phyloP scores from a whole-genome alignment of 2,329 filamentous ascomycete genomes.

The Colletotrichum siamense region DNA sequence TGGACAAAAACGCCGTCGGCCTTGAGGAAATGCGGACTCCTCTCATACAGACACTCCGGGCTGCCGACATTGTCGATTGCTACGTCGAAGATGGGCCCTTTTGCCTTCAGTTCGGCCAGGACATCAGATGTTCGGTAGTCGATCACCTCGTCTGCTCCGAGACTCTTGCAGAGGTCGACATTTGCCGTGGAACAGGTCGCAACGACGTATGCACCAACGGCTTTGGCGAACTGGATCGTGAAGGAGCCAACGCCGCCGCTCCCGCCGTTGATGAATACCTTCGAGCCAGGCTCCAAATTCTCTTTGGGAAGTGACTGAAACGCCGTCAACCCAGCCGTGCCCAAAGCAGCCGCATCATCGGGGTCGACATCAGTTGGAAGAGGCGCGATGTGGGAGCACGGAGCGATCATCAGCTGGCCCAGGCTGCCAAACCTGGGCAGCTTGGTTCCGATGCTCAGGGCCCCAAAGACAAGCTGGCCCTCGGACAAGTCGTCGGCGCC shows the following conservation, averaged over 20 bases:
- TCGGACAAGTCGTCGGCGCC: background rate
- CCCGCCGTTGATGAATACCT: constrained; percentile 40
- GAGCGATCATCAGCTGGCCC: constrained; percentile 21
- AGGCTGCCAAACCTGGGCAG: constrained; percentile 20
- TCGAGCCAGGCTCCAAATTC: background rate
- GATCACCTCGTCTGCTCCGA: constrained; percentile 42
- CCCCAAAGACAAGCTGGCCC: constrained; percentile 26
- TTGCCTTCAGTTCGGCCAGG: constrained; percentile 16
- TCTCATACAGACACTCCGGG: constrained; percentile 24
- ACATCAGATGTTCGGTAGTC: constrained; percentile 35
- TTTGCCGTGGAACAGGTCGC: constrained; percentile 39
- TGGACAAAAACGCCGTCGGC: constrained; percentile 70
- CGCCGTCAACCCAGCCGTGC: constrained; percentile 28
- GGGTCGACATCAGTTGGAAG: constrained; percentile 18
- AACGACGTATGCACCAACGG: constrained; percentile 34
- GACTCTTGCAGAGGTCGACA: constrained; percentile 30
- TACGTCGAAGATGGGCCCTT: constrained; percentile 25
- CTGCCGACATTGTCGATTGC: constrained; percentile 30
- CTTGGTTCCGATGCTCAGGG: background rate
- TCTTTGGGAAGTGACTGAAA: constrained; percentile 24
- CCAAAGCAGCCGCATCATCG: constrained; percentile 26
- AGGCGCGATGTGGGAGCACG: background rate
- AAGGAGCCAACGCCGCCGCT: constrained; percentile 43
- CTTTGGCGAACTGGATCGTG: constrained; percentile 42
- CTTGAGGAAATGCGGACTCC: constrained; percentile 41